Evolutionary conservation across 2,329 filamentous ascomycete species (phyloP), one percentile per base, ranked within the genome.

Genomic region (Pseudocercospora macadamiae): DNA sequence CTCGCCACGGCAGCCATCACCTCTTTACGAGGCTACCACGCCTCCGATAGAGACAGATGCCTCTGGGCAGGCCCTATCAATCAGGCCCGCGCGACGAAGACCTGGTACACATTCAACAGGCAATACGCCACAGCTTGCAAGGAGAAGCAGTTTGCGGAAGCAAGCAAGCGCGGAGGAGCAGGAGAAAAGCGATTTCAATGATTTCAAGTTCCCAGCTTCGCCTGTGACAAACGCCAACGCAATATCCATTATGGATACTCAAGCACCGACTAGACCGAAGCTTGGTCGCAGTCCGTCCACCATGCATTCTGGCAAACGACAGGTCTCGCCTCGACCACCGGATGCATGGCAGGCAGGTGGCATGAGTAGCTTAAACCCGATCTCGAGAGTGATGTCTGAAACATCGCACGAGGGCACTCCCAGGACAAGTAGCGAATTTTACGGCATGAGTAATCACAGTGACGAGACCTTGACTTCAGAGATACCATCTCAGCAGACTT

Each of bases 381-480:
- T 86, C 16, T 83, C 88, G 4, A 81, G 88, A 51, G 86, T 96
- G 52, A 80, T 96, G 54, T 91, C 92, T 2, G 88, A 89, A 28
- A 88, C 89, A 14, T 96, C 90, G 67, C 80, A 89, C 64, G 84
- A 85, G 60, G 86, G 85, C 3, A 97, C 93, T 25, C 92, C 91
- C 21, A 83, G 95, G 67, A 96, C 91, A 64, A 99, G 95, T 72
- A 90, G 89, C 54, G 95, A 99, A 70, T 96, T 97, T 69, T 97
- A 96, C 74, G 93, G 93, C 1, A 78, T 93, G 73, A 97, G 93
- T 78, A 97, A 97, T 72, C 89, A 96, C 70, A 97, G 95, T 5
- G 91, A 89, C 14, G 95, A 99, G 74, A 99, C 95, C 2, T 74
- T 97, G 48, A 89, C 89, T 9, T 99, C 95, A 0, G 95, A 97